Evolutionary conservation across 257 asterid genomes (phyloP).

Genomic region (Ophiorrhiza pumila): DNA sequence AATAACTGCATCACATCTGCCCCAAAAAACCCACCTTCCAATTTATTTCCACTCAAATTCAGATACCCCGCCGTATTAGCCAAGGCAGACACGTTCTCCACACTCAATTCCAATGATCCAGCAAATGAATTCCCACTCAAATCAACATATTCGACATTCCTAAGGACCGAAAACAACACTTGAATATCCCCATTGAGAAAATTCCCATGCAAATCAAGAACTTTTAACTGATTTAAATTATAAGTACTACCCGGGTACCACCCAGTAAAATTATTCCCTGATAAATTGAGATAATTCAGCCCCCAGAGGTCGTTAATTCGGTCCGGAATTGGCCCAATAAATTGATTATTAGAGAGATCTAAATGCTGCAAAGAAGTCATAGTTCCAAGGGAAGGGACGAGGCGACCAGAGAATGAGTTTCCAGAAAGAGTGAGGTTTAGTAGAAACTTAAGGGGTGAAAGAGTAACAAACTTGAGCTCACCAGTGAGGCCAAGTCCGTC

Average conservation of each 20-base stretch:
- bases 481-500: conserved; percentile 58
- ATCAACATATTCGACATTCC: conserved; percentile 69
- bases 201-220: conserved; percentile 72
- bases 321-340: conserved; percentile 75
- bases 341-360: conserved; percentile 74
- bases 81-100: conserved; percentile 59
- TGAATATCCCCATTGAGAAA: conserved; percentile 49
- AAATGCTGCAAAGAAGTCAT: conserved; percentile 59
- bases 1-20: conserved; percentile 48
- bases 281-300: conserved; percentile 57
- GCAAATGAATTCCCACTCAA: conserved; percentile 60
- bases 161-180: conserved; percentile 50
- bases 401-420: conserved; percentile 66
- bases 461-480: conserved; percentile 66
- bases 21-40: conserved; percentile 59
- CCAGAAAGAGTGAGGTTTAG: conserved; percentile 67
- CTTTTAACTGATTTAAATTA: conserved; percentile 68
- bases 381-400: conserved; percentile 65
- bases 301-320: conserved; percentile 61
- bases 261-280: conserved; percentile 54
- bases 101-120: conserved; percentile 51
- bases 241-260: conserved; percentile 60
- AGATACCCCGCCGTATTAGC: conserved; percentile 57
- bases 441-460: conserved; percentile 52
- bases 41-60: conserved; percentile 59